These are phyloP conservation scores for Biscutella auriculata DNA, from an alignment of 441 rosid species.

Conservation along the genomic window DNA sequence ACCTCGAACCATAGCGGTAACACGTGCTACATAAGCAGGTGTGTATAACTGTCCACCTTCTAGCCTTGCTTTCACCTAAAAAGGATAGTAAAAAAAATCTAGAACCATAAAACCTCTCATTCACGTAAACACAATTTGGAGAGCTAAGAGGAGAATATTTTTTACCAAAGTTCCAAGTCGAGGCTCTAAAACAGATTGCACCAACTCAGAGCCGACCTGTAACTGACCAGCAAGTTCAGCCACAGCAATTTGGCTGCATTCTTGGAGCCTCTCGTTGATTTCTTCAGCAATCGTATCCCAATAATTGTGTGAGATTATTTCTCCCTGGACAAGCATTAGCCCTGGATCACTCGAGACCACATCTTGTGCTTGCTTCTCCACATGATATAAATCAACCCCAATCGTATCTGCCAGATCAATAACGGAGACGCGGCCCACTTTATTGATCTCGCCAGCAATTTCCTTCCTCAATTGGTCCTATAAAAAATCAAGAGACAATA, in stretches of 20 bases:
- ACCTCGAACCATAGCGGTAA: slow-evolving; percentile 89
- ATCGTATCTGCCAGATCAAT: slow-evolving; percentile 75
- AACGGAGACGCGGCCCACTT: slow-evolving; percentile 69
- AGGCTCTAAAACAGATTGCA: slow-evolving; percentile 74
- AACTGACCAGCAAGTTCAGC: slow-evolving; percentile 84
- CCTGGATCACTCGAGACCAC: slow-evolving; percentile 44
- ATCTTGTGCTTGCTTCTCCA: slow-evolving; percentile 80
- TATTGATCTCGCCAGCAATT: slow-evolving; percentile 44
- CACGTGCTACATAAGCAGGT: slow-evolving; percentile 89
- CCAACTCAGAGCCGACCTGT: slow-evolving; percentile 76
- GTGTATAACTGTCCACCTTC: slow-evolving; percentile 95
- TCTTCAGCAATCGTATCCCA: slow-evolving; percentile 93
- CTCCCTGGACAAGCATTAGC: slow-evolving; percentile 71
- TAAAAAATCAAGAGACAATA: not conserved
- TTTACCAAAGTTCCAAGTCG: slow-evolving; percentile 81
- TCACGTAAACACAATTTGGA: not conserved
- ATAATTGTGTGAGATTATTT: slow-evolving; percentile 71
- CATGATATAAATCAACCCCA: slow-evolving; percentile 83
- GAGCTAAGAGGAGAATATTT: not conserved
- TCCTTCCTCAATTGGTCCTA: slow-evolving; percentile 86
- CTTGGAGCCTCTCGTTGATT: slow-evolving; percentile 88
- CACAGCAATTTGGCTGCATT: slow-evolving; percentile 82
- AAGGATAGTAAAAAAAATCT: not conserved
- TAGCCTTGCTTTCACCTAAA: slow-evolving; percentile 90
- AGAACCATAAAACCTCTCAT: not conserved